A percentile compares a stretch with the other conserved stretches of the same genome.
phyloP scores from a whole-genome alignment of 1,284 basidiomycete genomes.

The Fomes fomentarius region DNA sequence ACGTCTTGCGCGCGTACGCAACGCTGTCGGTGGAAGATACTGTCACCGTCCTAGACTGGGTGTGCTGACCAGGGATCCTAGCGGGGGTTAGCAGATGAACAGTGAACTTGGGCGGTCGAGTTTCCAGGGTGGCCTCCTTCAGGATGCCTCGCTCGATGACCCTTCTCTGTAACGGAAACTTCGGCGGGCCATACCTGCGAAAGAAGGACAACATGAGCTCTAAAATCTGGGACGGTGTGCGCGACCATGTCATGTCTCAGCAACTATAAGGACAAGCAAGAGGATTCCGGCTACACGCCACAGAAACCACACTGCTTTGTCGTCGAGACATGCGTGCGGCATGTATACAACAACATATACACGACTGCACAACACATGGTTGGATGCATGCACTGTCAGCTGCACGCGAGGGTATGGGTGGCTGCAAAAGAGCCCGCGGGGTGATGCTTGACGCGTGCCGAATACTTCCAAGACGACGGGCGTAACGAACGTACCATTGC shows the following conservation, averaged over 20 bases:
- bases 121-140: constrained; percentile 69
- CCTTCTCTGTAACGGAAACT: constrained; percentile 59
- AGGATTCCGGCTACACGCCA: not conserved
- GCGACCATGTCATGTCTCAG: not conserved
- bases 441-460: not conserved
- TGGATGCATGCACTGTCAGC: not conserved
- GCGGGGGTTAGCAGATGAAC: constrained; percentile 49
- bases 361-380: not conserved
- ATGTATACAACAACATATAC: not conserved
- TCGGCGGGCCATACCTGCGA: constrained; percentile 70
- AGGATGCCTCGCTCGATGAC: constrained; percentile 64
- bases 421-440: not conserved
- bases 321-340: not conserved
- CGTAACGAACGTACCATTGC: constrained; percentile 29
- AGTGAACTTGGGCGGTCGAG: constrained; percentile 74
- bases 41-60: constrained; percentile 29
- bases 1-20: constrained; percentile 20
- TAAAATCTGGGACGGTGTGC: not conserved
- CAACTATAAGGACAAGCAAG: not conserved
- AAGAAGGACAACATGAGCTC: constrained; percentile 9
- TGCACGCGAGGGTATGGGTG: not conserved
- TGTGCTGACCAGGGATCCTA: constrained; percentile 16
- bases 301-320: not conserved
- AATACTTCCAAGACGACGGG: not conserved
- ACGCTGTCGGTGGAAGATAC: constrained; percentile 56